Evolutionary conservation across 805 yeast genomes (phyloP).

Genomic region (Ogataea parapolymorpha): DNA sequence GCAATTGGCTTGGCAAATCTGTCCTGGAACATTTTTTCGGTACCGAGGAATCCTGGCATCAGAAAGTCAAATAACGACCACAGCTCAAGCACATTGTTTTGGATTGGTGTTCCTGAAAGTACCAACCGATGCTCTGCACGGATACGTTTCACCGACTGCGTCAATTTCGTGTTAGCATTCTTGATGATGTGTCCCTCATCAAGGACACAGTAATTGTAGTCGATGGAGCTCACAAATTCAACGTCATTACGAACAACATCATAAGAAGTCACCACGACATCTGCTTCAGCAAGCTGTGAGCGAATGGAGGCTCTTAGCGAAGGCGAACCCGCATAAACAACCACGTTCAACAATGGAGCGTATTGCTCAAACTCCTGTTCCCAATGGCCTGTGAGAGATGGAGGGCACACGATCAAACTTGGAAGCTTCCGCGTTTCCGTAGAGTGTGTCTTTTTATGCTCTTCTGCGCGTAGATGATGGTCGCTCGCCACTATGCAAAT

Average conservation of each 20-base stretch:
- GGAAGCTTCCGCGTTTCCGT: constrained; percentile 74
- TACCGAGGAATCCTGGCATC: constrained; percentile 98
- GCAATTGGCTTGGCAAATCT: constrained; percentile 97
- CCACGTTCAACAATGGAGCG: constrained; percentile 78
- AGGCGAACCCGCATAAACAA: constrained; percentile 95
- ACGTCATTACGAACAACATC: constrained; percentile 95
- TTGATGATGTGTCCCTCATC: constrained; percentile 98
- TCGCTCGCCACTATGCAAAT: constrained; percentile 97
- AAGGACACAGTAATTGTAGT: constrained; percentile 89
- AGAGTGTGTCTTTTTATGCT: constrained; percentile 55
- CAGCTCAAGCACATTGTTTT: constrained; percentile 90
- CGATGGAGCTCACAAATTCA: constrained; percentile 52
- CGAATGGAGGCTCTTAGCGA: constrained; percentile 58
- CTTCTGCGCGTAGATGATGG: constrained; percentile 79
- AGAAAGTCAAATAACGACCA: constrained; percentile 97
- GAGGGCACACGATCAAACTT: constrained; percentile 89
- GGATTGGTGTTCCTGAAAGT: constrained; percentile 96
- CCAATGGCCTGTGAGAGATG: constrained; percentile 98
- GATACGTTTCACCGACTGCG: constrained; percentile 80
- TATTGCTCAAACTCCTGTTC: constrained; percentile 89
- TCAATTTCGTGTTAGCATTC: constrained; percentile 81
- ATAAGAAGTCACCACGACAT: constrained; percentile 89
- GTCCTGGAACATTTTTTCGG: constrained; percentile 91
- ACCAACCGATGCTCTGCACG: constrained; percentile 87
- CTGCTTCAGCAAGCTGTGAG: constrained; percentile 51